A percentile compares a stretch with the other conserved stretches of the same genome.
Evolutionary conservation across 2,329 filamentous ascomycete genomes (phyloP).

Genomic region (Alternaria ventricosa): DNA sequence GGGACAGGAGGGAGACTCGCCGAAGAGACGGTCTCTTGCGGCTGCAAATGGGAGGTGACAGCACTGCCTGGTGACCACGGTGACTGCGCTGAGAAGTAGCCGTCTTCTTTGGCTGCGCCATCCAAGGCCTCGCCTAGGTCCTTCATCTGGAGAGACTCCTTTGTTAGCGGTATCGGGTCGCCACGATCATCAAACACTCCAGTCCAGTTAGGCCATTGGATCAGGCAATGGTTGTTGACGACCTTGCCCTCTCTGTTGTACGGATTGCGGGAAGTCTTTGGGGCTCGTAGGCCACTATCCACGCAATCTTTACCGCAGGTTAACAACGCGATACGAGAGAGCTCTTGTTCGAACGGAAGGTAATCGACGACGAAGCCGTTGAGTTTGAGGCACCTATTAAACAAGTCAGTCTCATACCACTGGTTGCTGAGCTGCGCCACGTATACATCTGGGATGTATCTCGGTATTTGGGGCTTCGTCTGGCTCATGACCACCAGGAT

Average conservation of each 20-base stretch:
- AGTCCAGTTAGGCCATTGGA: conserved; percentile 35
- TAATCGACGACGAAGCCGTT: conserved; percentile 44
- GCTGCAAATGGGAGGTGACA: not conserved
- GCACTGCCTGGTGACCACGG: not conserved
- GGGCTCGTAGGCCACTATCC: conserved; percentile 37
- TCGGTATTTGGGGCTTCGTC: not conserved
- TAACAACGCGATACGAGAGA: conserved; percentile 30
- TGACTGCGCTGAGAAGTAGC: not conserved
- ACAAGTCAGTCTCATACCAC: not conserved
- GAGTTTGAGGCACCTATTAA: conserved; percentile 33
- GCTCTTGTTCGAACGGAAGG: conserved; percentile 38
- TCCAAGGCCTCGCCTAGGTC: conserved; percentile 10
- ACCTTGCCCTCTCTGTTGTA: conserved; percentile 23
- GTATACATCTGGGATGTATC: not conserved
- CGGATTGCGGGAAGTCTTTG: conserved; percentile 19
- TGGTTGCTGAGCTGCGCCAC: not conserved
- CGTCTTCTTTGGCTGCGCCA: not conserved
- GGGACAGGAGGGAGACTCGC: conserved; percentile 5
- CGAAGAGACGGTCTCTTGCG: not conserved
- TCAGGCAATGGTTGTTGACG: conserved; percentile 30
- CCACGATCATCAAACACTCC: conserved; percentile 33
- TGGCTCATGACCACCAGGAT: not conserved
- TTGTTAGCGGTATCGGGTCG: conserved; percentile 11
- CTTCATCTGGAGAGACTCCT: conserved; percentile 11
- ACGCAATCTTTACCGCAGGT: conserved; percentile 35